Evolutionary conservation across 306 rosid genomes (phyloP).

Genomic region (Cucurbita argyrosperma): DNA sequence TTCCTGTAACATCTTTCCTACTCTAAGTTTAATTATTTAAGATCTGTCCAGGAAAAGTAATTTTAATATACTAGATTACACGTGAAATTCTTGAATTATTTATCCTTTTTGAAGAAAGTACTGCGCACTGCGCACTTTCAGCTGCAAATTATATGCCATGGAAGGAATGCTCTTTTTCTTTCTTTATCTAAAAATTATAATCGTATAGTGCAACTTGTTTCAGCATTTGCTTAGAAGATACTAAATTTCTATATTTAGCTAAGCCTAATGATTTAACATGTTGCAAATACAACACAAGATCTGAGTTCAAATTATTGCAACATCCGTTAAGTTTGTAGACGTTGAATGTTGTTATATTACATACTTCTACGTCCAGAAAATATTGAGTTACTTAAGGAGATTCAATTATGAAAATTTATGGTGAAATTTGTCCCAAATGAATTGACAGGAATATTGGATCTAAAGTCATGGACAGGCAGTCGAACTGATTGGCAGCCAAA

Average conservation of each 20-base stretch:
- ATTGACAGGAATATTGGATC: constrained; percentile 59
- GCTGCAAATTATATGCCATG: not conserved
- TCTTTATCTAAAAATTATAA: not conserved
- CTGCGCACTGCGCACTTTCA: not conserved
- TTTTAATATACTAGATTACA: not conserved
- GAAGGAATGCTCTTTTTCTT: not conserved
- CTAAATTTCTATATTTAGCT: not conserved
- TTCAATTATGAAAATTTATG: not conserved
- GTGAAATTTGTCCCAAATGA: constrained; percentile 4
- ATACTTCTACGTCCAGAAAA: not conserved
- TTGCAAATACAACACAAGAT: not conserved
- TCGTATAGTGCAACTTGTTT: not conserved
- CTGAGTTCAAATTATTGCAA: not conserved
- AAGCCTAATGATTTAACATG: not conserved
- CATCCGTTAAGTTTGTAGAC: not conserved
- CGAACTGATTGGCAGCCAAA: constrained; percentile 86
- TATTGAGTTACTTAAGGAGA: not conserved
- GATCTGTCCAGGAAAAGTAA: not conserved
- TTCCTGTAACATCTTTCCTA: not conserved
- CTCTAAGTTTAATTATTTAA: not conserved
- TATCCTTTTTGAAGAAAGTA: not conserved
- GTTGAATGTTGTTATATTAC: not conserved
- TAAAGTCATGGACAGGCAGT: constrained; percentile 68
- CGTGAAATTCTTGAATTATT: not conserved
- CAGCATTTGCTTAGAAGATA: not conserved